Evolutionary conservation across 2,329 filamentous ascomycete species (phyloP), one percentile per base, ranked within the genome.

Genomic region (Hypoxylon sp.): DNA sequence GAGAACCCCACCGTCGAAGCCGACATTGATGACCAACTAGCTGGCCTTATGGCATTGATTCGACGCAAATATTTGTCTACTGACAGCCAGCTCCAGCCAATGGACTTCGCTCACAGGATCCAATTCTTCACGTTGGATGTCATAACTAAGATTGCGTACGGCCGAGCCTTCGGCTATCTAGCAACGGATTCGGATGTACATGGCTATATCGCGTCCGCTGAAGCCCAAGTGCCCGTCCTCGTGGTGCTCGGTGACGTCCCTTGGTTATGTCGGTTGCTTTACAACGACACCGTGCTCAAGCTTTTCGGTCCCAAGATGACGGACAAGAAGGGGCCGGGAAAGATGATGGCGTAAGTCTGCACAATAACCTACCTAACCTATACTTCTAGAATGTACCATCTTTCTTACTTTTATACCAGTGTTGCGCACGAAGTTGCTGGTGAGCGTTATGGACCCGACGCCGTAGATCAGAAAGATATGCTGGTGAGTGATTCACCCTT

Each of bases 71-170:
- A 74, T 23, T 3, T 69, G 7, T 70, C 70, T 25, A 51, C 23
- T 7, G 43, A 43, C 2, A 21, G n/a, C 14, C 58, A 41, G 4
- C 45, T 61, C n/a, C 57, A 56, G 10, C 70, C 80, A 21, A 75
- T 86, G 69, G 84, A 88, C 66, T 70, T 87, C 43, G 81, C 80
- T 2, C 72, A 71, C 10, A 80, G 83, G 38, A 78, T 82, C 10
- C 80, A 83, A 32, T 85, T 80, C 74, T 83, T 87, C 61, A 85
- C 84, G 0, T 73, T 87, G 2, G 86, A 88, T 63, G 81, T 85
- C 25, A 84, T 88, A 61, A 83, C 81, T 21, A 80, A 80, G 49
- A 69, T 87, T 10, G 83, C 82, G 0, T 82, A 86, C 36, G 85
- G 85, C n/a, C 67, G 81, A 38, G 76, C 80, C 17, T 85, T 85